These are phyloP conservation scores for Colletotrichum sidae DNA, from an alignment of 2,329 filamentous ascomycete species.

Conservation along the genomic window DNA sequence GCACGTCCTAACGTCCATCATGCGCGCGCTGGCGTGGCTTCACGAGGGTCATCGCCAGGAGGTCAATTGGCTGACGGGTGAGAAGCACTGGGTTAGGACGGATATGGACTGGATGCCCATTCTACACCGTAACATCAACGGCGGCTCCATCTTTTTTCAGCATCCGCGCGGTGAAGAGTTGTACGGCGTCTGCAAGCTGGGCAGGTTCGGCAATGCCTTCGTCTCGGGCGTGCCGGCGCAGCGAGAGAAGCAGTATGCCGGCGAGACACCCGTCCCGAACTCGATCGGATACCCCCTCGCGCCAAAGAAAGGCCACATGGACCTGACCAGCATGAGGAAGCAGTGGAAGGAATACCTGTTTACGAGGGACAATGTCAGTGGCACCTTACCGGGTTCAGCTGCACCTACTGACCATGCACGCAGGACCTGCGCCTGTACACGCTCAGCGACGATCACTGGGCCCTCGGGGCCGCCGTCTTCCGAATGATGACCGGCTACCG, in stretches of 20 bases:
- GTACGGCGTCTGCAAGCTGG: constrained; percentile 67
- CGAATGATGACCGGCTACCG: constrained; percentile 54
- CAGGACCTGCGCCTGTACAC: constrained; percentile 50
- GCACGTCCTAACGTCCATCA: constrained; percentile 63
- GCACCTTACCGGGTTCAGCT: too few species aligned
- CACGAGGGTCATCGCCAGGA: constrained; percentile 58
- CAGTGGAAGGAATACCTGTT: constrained; percentile 29
- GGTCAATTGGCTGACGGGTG: constrained; percentile 28
- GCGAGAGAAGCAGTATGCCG: constrained; percentile 20
- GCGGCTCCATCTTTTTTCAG: constrained; percentile 63
- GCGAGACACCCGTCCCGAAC: constrained; percentile 11
- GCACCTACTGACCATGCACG: background rate
- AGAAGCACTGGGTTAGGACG: constrained; percentile 35
- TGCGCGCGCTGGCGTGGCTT: constrained; percentile 63
- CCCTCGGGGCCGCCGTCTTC: constrained; percentile 52
- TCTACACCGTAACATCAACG: constrained; percentile 60
- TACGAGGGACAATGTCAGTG: constrained; percentile 22
- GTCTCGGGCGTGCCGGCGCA: constrained; percentile 51
- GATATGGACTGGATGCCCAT: constrained; percentile 63
- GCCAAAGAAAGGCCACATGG: constrained; percentile 22
- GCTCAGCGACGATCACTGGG: constrained; percentile 50
- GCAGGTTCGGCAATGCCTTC: constrained; percentile 55
- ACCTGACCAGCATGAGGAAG: constrained; percentile 25
- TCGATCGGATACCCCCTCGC: constrained; percentile 27
- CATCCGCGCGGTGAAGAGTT: constrained; percentile 59